phyloP scores from a whole-genome alignment of 164 flowering plant species.

The Annona cherimola region DNA sequence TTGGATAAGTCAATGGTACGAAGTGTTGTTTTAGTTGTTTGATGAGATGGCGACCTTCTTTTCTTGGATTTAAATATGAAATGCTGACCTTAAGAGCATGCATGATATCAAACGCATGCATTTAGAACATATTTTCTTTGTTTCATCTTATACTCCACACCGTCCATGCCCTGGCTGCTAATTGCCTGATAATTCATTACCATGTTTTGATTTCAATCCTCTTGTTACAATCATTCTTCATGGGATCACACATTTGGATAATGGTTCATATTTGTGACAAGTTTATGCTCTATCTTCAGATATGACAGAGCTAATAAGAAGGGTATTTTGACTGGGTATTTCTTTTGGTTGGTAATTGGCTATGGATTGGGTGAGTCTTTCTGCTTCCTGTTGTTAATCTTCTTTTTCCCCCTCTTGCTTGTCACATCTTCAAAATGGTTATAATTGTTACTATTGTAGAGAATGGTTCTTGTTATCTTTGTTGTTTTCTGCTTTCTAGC shows the following conservation, averaged over 20 bases:
- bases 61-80: neutral
- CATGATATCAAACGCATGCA: too few species aligned
- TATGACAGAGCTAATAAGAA: slow-evolving; percentile 72
- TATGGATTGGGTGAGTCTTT: slow-evolving; percentile 72
- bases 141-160: neutral
- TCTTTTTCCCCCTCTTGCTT: neutral
- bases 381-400: neutral
- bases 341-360: slow-evolving; percentile 70
- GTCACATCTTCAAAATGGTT: neutral
- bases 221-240: neutral
- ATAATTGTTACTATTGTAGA: neutral
- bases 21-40: too few species aligned
- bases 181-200: neutral
- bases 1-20: neutral
- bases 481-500: neutral
- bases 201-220: neutral
- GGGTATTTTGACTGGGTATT: slow-evolving; percentile 58
- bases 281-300: slow-evolving; percentile 38
- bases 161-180: neutral
- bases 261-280: slow-evolving; percentile 1
- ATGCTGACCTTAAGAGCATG: neutral
- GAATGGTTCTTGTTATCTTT: neutral
- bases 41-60: neutral
- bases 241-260: neutral
- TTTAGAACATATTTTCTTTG: neutral